Evolutionary conservation across 163 green algal genomes (phyloP).

Genomic region (Prototheca cutis): DNA sequence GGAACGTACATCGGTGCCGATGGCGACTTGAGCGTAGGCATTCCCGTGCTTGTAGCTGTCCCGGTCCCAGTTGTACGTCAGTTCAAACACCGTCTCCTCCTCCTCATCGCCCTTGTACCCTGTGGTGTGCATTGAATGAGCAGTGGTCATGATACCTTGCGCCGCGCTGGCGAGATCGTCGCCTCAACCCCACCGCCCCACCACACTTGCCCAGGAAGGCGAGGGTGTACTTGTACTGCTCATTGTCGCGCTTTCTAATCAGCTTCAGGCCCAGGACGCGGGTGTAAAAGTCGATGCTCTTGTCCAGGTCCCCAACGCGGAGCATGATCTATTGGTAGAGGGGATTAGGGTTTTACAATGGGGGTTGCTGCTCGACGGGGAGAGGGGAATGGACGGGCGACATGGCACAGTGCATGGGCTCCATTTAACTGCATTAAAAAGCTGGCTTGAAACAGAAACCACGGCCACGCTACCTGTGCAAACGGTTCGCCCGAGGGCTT

Average conservation of each 20-base stretch:
- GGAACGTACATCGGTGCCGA: slow-evolving; percentile 41
- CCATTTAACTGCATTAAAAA: too few relatives aligned
- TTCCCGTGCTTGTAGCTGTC: slow-evolving; percentile 62
- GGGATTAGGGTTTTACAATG: too few relatives aligned
- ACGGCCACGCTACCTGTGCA: slow-evolving; percentile 66
- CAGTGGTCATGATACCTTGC: too few relatives aligned
- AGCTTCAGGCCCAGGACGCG: slow-evolving; percentile 44
- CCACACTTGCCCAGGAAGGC: slow-evolving; percentile 55
- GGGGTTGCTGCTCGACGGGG: too few relatives aligned
- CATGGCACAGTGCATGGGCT: too few relatives aligned
- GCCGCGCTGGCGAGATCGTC: too few relatives aligned
- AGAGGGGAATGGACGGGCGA: too few relatives aligned
- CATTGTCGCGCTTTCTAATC: slow-evolving; percentile 57
- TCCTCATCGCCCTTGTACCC: slow-evolving; percentile 66
- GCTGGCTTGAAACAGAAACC: too few relatives aligned
- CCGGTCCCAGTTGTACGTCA: slow-evolving; percentile 83
- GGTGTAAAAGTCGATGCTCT: slow-evolving; percentile 61
- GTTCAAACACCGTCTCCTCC: slow-evolving; percentile 60
- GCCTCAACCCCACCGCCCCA: too few relatives aligned
- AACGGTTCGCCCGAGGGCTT: slow-evolving; percentile 56
- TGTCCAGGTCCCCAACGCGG: slow-evolving; percentile 60
- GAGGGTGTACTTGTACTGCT: slow-evolving; percentile 68
- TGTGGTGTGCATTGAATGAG: too few relatives aligned
- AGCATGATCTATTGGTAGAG: slow-evolving; percentile 75
- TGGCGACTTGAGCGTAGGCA: slow-evolving; percentile 66